Base-by-base conservation (phyloP, 148 eudicot species). In the Heliamphora exappendiculata region DNA sequence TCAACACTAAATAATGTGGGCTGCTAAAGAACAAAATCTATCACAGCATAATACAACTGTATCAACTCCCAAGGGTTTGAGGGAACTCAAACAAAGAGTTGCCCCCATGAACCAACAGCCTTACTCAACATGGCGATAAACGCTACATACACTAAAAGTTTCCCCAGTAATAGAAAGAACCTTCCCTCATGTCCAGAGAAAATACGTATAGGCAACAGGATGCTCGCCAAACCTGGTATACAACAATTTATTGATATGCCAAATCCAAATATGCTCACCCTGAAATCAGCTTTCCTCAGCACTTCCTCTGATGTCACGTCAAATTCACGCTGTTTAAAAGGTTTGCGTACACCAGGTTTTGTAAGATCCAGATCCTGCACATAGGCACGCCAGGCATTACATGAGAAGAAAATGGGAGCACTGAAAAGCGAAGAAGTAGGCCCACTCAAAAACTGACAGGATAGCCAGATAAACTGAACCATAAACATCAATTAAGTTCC, bases 201-300 rank as follows among this genome's bases (percentile, higher is more conserved):
- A 39, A 7, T n/a, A 24, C 50, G 10, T n/a, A 72, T 19, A 50
- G 28, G 16, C 49, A 36, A 59, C 37, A 73, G 33, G 22, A 74
- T 37, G 29, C 22, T 73, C 34, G 16, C 64, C n/a, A 73, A 36
- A 73, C 33, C 44, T 16, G 26, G 70, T 66, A 66, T 47, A n/a
- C 47, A n/a, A n/a, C 36, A 45, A 39, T 26, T 28, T 7, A 74
- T 8, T 42, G 6, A 20, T 59, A 59, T 19, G 54, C 26, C 42
- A 41, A 41, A 74, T 20, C 39, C 64, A 76, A 47, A 28, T 28
- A 58, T 68, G 84, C 89, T 79, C 60, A 92, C 97, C 94, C 97
- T 90, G 83, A 95, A 95, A 88, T 95, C 97, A 65, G 98, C 98
- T 84, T 87, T 85, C 62, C 57, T 80, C 62, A 95, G 79, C 77